Conservation (phyloP, 768 basidiomycete genomes). For the Exidia glandulosa region DNA sequence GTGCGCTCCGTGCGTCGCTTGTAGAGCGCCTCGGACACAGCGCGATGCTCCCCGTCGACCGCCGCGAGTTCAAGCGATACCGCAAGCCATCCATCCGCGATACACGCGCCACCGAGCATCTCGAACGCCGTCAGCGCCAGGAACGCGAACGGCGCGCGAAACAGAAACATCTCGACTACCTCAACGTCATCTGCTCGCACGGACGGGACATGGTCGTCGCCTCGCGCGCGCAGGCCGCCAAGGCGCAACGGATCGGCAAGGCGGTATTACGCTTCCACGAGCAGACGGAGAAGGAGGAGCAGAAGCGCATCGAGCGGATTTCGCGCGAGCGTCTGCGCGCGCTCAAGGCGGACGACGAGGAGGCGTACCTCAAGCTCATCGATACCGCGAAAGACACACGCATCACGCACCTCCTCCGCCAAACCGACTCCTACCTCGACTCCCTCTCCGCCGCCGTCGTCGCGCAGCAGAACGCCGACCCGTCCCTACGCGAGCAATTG, state of each 20-base stretch:
- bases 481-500: constrained; percentile 21
- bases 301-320: constrained; percentile 90
- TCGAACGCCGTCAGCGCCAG: constrained; percentile 81
- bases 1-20: constrained; percentile 69
- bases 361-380: constrained; percentile 98
- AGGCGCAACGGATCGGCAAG: constrained; percentile 60
- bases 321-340: constrained; percentile 97
- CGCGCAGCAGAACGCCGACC: constrained; percentile 74
- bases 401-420: constrained; percentile 89
- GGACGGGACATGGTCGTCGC: constrained; percentile 58
- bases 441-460: constrained; percentile 88
- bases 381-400: constrained; percentile 99
- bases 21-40: constrained; percentile 83
- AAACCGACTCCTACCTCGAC: constrained; percentile 92
- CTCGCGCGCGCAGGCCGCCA: constrained; percentile 36
- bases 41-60: constrained; percentile 80
- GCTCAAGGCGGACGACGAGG: constrained; percentile 95
- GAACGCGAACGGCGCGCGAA: constrained; percentile 93
- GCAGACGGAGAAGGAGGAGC: constrained; percentile 93
- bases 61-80: constrained; percentile 77
- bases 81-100: constrained; percentile 83
- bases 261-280: constrained; percentile 76
- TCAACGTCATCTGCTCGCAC: constrained; percentile 75
- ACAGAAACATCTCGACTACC: constrained; percentile 92
- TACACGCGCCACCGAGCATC: constrained; percentile 76